Base-by-base conservation (phyloP, 768 basidiomycete species). In the Artomyces pyxidatus region DNA sequence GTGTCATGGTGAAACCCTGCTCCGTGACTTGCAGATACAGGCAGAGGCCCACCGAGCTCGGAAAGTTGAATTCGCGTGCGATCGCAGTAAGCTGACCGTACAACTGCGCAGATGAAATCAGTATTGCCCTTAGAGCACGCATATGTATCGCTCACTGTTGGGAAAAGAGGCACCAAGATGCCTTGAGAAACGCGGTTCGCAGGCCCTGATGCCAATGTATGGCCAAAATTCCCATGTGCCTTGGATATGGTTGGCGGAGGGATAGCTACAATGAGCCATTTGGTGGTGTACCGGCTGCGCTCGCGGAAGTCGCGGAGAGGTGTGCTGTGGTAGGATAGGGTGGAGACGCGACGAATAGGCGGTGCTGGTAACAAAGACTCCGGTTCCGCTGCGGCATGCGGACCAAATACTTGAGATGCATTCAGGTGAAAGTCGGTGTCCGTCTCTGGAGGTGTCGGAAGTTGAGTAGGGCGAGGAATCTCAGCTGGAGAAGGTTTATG, bases 21-120 rank as follows among this genome's bases (percentile, higher is more conserved):
- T 85, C 80, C 17, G 69, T 70, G 50, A 80, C 72, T 48, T 81
- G 83, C 47, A 86, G 71, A 60, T 88, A 91, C n/a, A 90, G 73
- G 61, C 82, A 85, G n/a, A 91, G 60, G 21, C 88, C 88, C 8
- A 75, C 61, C 19, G 75, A 83, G 60, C 83, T 86, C 0, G 88
- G 88, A 55, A 90, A 85, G 59, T 78, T 83, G 66, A 82, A 90
- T 62, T 91, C 88, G 43, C 80, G 77, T 4, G 87, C 85, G 52
- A 92, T 88, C 9, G 86, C 84, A 25, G 75, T 74, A 28, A 90
- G 68, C 64, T 92, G 88, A 14, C 75, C 79, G 58, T 79, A 81
- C 72, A 90, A 77, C 89, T 91, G 45, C 7, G 48, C 32, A 45
- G 3, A 42, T 35, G 10, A 50, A 40, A 9, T 19, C 21, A 27